phyloP scores from a whole-genome alignment of 1,139 yeast species.

The Geotrichum histeridarum region DNA sequence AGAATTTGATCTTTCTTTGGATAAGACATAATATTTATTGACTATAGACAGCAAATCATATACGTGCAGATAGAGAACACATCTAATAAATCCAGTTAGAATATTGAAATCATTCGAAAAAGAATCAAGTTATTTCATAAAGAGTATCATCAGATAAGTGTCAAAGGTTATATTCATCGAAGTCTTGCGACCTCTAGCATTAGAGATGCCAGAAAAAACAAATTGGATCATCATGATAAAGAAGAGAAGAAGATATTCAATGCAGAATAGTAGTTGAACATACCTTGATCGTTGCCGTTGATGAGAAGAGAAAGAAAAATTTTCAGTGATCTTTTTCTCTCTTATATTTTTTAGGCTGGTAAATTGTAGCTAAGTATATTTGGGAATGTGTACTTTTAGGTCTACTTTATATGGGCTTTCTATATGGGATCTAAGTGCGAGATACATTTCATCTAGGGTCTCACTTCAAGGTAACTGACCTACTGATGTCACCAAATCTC shows the following conservation, averaged over 20 bases:
- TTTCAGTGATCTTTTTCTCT: neutral
- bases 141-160: conserved; percentile 14
- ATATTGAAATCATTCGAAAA: neutral
- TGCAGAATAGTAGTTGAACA: neutral
- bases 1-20: no score
- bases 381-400: neutral
- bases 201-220: conserved; percentile 21
- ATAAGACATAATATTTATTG: neutral
- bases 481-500: no score
- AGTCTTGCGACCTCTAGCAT: conserved; percentile 18
- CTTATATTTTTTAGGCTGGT: neutral
- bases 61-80: neutral
- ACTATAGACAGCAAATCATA: neutral
- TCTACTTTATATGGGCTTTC: neutral
- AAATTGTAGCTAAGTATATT: neutral
- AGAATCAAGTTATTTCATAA: neutral
- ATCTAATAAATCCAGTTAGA: neutral
- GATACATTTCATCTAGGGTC: neutral
- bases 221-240: conserved; percentile 18
- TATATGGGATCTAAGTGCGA: neutral
- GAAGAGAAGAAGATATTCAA: neutral
- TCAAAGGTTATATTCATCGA: conserved; percentile 20
- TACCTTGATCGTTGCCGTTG: conserved; percentile 1
- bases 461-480: conserved; percentile 3
- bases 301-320: neutral